Evolutionary conservation across 495 filamentous ascomycete genomes (phyloP).

Genomic region (Clavariopsis aquatica): DNA sequence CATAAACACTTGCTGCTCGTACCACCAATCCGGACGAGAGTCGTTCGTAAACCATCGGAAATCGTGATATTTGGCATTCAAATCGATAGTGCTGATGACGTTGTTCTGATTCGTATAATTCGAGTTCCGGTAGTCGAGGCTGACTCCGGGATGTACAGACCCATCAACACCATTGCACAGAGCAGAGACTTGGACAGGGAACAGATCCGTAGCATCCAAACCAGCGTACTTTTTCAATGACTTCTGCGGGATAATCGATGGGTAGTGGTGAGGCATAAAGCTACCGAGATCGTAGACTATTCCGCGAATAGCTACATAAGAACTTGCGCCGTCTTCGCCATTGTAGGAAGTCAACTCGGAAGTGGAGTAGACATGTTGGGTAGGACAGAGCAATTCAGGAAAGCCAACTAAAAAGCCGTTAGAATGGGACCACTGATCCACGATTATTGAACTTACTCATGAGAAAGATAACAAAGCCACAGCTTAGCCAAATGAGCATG

Average conservation of each 20-base stretch:
- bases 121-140: slow-evolving; percentile 74
- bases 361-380: slow-evolving; percentile 80
- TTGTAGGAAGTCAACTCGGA: slow-evolving; percentile 72
- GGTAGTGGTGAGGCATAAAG: slow-evolving; percentile 81
- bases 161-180: slow-evolving; percentile 78
- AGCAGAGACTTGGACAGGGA: slow-evolving; percentile 92
- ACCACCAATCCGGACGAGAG: slow-evolving; percentile 85
- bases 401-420: slow-evolving; percentile 62
- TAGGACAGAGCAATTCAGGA: slow-evolving; percentile 86
- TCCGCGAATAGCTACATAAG: slow-evolving; percentile 82
- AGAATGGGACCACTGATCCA: slow-evolving; percentile 43
- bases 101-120: slow-evolving; percentile 70
- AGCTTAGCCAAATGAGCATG: slow-evolving; percentile 91
- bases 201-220: slow-evolving; percentile 79
- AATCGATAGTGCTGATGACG: slow-evolving; percentile 65
- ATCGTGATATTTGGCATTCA: slow-evolving; percentile 83
- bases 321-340: slow-evolving; percentile 64
- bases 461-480: slow-evolving; percentile 80
- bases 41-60: slow-evolving; percentile 84
- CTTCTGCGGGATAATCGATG: slow-evolving; percentile 64
- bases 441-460: slow-evolving; percentile 37
- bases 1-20: slow-evolving; percentile 76
- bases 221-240: slow-evolving; percentile 78
- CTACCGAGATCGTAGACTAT: slow-evolving; percentile 79
- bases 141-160: slow-evolving; percentile 65